Evolutionary conservation across 352 stramenopile genomes (phyloP), one percentile per base, ranked within the genome.

Genomic region (Pythium folliculosum): DNA sequence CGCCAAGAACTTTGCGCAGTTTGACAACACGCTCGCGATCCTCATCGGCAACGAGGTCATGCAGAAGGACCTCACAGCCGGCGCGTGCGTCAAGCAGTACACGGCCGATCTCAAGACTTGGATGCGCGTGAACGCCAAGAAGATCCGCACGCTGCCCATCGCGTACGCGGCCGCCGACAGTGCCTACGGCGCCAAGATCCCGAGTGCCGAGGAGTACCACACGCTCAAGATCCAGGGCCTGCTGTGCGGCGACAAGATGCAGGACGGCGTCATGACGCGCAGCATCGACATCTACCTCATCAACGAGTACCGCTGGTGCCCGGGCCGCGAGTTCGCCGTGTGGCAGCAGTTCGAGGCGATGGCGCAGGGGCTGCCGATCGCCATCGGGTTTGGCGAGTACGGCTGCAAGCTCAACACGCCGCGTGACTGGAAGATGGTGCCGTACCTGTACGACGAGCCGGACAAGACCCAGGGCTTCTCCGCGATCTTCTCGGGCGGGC

Each of bases 251-350:
- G 88, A 96, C 77, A 89, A 86, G 72, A 94, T 95, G 84, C 78
- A 80, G 37, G 76, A 96, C 57, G 88, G 88, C 35, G 73, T 88
- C 64, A 95, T 91, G 83, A 49, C 76, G 50, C 74, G 86, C 55
- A 93, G 83, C 65, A 94, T 96, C 45, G 88, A 96, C 68, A 94
- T 96, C 22, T 95, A 94, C 70, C 65, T 96, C 43, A 92, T 96
- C 67, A 96, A 96, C 71, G 86, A 94, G 70, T 96, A 96, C 72
- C 88, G 88, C 64, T 96, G 85, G 85, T 96, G 88, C 59, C 76
- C 82, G 4, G 80, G 77, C 32, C 88, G 78, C 51, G 86, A 82
- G n/a, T 96, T 92, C 47, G 75, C 72, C 0, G 79, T 87, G n/a
- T 96, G 91, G 76, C 71, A 91, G 63, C 81, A 81, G 27, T 86